A percentile compares a stretch with the other conserved stretches of the same genome.
Evolutionary conservation across 345 rosid genomes (phyloP).

Genomic region (Acer negundo): DNA sequence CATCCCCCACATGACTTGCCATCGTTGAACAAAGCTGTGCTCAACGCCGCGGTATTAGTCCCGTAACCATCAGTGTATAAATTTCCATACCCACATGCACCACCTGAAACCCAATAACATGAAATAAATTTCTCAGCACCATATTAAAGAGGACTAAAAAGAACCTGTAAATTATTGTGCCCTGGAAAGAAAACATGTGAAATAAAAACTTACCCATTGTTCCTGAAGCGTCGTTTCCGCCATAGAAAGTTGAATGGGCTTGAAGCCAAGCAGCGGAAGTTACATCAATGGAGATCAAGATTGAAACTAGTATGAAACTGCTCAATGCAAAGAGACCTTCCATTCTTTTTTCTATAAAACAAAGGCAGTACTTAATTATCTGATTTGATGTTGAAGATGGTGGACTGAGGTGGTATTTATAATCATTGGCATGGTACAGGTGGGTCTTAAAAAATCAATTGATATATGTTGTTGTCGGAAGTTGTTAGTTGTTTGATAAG

Average conservation of each 20-base stretch:
- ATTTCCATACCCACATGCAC: constrained; percentile 85
- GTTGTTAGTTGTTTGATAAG: too few species aligned
- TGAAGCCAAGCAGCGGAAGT: constrained; percentile 50
- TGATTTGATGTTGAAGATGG: constrained; percentile 21
- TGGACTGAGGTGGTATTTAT: constrained; percentile 38
- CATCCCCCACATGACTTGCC: constrained; percentile 71
- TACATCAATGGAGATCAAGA: constrained; percentile 23
- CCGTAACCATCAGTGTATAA: constrained; percentile 67
- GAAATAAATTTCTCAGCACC: too few species aligned
- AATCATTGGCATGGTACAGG: constrained; percentile 14
- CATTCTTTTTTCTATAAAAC: constrained; percentile 28
- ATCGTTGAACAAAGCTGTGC: constrained; percentile 66
- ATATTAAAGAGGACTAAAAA: too few species aligned
- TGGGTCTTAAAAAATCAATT: not conserved
- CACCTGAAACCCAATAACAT: constrained; percentile 42
- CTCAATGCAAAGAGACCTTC: constrained; percentile 22
- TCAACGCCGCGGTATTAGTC: constrained; percentile 62
- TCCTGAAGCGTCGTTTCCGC: constrained; percentile 63
- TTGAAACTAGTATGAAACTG: constrained; percentile 27
- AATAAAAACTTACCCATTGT: constrained; percentile 48
- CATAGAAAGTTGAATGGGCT: constrained; percentile 70
- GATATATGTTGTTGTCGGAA: too few species aligned
- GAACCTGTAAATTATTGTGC: too few species aligned
- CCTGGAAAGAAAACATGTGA: not conserved
- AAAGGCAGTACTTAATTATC: constrained; percentile 6